Evolutionary conservation across 2,329 filamentous ascomycete species (phyloP).

Genomic region (Diaporthe sp.): DNA sequence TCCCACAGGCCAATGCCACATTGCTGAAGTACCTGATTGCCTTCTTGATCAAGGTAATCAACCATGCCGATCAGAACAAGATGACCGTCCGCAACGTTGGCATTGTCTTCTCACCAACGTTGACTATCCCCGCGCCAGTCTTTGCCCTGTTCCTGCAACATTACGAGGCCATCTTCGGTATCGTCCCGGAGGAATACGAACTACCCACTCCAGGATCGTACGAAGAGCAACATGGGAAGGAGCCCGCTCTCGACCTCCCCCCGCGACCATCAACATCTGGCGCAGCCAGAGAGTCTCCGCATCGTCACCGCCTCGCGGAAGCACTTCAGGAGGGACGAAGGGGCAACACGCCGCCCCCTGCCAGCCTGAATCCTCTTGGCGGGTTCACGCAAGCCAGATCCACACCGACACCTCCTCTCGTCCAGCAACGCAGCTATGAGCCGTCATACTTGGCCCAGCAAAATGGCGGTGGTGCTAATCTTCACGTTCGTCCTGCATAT

Average conservation of each 20-base stretch:
- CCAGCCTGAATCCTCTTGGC: slow-evolving; percentile 44
- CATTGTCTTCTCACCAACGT: slow-evolving; percentile 96
- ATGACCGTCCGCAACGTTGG: slow-evolving; percentile 99
- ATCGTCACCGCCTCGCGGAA: slow-evolving; percentile 64
- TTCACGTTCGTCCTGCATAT: slow-evolving; percentile 59
- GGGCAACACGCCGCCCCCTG: slow-evolving; percentile 64
- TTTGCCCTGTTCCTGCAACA: slow-evolving; percentile 96
- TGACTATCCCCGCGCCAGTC: slow-evolving; percentile 95
- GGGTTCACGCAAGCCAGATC: slow-evolving; percentile 48
- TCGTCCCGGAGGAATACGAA: slow-evolving; percentile 75
- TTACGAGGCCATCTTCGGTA: slow-evolving; percentile 87
- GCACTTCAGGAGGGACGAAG: slow-evolving; percentile 53
- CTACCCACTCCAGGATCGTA: slow-evolving; percentile 62
- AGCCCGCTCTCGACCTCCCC: slow-evolving; percentile 44
- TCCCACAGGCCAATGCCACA: slow-evolving; percentile 85
- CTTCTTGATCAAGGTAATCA: slow-evolving; percentile 93
- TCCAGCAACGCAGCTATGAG: slow-evolving; percentile 58
- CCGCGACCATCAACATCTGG: slow-evolving; percentile 65
- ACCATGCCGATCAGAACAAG: slow-evolving; percentile 91
- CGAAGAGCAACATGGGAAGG: slow-evolving; percentile 43
- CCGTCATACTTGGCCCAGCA: slow-evolving; percentile 58
- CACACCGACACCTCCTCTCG: slow-evolving; percentile 62
- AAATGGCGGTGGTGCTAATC: slow-evolving; percentile 46
- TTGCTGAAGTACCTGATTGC: slow-evolving; percentile 87
- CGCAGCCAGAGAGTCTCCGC: slow-evolving; percentile 61